Evolutionary conservation across 257 asterid species (phyloP), one percentile per base, ranked within the genome.

Genomic region (Solanum gracilifrons): DNA sequence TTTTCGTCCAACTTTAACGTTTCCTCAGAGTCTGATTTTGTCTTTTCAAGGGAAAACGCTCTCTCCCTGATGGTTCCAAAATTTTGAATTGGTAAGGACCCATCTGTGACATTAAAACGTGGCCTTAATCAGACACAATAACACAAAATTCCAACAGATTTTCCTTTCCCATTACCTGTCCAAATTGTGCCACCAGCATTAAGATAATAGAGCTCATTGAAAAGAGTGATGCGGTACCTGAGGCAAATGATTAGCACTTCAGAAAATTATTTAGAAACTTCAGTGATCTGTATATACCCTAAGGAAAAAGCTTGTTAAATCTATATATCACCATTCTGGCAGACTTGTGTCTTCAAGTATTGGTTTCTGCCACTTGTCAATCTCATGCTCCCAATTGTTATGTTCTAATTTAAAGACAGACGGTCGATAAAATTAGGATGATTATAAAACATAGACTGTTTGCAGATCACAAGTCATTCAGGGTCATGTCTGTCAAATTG

Each of bases 301-400:
- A 43, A 41, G 69, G 80, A 75, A 79, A 72, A 84, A 82, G 82
- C 86, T 86, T 62, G 69, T 83, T 69, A 87, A 66, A 72, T 51
- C 62, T 82, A 84, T 88, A 68, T 79, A 85, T 89, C 90, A 95
- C 99, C 99, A 97, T 90, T 95, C 98, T 82, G 99, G 99, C 91
- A 94, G 92, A 86, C 95, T 92, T 89, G 90, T 91, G 94, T 97
- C 99, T 90, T 93, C 98, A 85, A 97, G 98, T 83, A 96, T 93
- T 75, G 99, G 99, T 72, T 92, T 94, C 90, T 97, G 99, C 99
- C 99, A 97, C 55, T 92, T 95, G 87, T 95, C 99, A 32, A 96
- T 93, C 82, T 94, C 94, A 76, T 95, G 91, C 90, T 97, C 99
- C 99, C 99, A 97, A 35, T 68, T 89, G 73, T 71, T 90, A 85